phyloP scores from a whole-genome alignment of 2,329 filamentous ascomycete genomes.

The Fusarium aywerte region DNA sequence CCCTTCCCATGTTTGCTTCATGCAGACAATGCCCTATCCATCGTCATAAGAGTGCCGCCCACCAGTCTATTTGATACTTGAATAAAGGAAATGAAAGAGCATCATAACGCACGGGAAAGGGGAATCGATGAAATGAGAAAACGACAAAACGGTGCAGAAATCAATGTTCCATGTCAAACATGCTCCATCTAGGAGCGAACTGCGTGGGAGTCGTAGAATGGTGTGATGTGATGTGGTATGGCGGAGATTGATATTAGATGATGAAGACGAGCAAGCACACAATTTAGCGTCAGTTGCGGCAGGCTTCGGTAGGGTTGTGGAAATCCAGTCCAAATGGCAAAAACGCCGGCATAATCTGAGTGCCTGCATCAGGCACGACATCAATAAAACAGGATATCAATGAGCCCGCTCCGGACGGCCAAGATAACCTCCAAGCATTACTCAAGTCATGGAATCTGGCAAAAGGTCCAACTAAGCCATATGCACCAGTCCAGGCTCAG shows the following conservation, averaged over 20 bases:
- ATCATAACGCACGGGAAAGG: slow-evolving; percentile 33
- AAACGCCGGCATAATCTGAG: slow-evolving; percentile 33
- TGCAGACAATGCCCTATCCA: slow-evolving; percentile 43
- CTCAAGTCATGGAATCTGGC: slow-evolving; percentile 22
- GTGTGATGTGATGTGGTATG: slow-evolving; percentile 2
- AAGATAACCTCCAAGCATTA: slow-evolving; percentile 5
- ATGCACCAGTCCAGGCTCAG: slow-evolving; percentile 68
- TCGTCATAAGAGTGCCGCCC: slow-evolving; percentile 46
- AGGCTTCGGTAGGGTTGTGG: slow-evolving; percentile 21
- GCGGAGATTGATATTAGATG: slow-evolving; percentile 37
- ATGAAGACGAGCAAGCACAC: slow-evolving; percentile 35
- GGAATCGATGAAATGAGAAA: slow-evolving; percentile 41
- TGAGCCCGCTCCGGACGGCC: slow-evolving; percentile 24
- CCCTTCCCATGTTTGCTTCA: slow-evolving; percentile 42
- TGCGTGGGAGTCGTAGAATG: slow-evolving; percentile 17
- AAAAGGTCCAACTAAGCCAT: slow-evolving; percentile 51
- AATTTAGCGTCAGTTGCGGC: slow-evolving; percentile 35
- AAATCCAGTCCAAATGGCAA: slow-evolving; percentile 35
- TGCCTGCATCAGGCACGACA: slow-evolving; percentile 27
- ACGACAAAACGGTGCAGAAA: slow-evolving; percentile 25
- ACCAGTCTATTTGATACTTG: slow-evolving; percentile 46
- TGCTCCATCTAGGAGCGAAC: slow-evolving; percentile 46
- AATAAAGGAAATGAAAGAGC: slow-evolving; percentile 41
- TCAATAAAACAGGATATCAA: slow-evolving; percentile 43
- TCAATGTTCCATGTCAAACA: slow-evolving; percentile 33